Conservation (phyloP, 1,139 yeast species). For the Protomyces macrosporus region DNA sequence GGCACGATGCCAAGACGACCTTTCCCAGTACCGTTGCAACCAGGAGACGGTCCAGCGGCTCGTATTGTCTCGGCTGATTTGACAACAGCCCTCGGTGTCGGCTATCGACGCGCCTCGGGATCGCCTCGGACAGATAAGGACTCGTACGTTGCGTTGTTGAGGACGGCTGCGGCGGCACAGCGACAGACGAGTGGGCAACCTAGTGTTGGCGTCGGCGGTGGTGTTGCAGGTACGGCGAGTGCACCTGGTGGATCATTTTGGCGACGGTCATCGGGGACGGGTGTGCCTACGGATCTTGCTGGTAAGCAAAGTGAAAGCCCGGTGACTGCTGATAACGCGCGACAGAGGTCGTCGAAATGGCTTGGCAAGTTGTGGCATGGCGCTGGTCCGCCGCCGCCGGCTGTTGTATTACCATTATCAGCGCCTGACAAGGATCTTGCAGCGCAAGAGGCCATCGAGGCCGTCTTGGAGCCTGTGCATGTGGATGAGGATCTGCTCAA, state of each 20-base stretch:
- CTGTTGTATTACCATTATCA: background rate
- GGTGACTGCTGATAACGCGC: background rate
- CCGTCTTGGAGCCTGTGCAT: background rate
- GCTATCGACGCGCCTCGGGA: background rate
- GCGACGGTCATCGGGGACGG: too few relatives aligned
- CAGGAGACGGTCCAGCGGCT: background rate
- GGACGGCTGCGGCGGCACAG: slow-evolving; percentile 20
- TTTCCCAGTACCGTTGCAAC: slow-evolving; percentile 10
- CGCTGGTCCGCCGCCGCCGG: background rate
- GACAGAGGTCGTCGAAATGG: background rate
- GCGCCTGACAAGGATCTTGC: too few relatives aligned
- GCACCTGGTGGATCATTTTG: too few relatives aligned
- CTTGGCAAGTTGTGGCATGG: background rate
- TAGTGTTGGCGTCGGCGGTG: too few relatives aligned
- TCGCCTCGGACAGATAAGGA: slow-evolving; percentile 1
- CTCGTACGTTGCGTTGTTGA: slow-evolving; percentile 6
- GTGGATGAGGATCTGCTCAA: slow-evolving; percentile 11
- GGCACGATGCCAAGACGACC: background rate
- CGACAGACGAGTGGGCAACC: background rate
- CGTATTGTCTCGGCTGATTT: slow-evolving; percentile 10
- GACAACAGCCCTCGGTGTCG: slow-evolving; percentile 4
- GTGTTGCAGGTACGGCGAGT: too few relatives aligned
- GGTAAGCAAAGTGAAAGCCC: background rate
- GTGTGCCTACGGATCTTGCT: background rate
- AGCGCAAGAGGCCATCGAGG: background rate